A percentile compares a stretch with the other conserved stretches of the same genome.
Conservation (phyloP, 129 eudicot genomes). For the Helianthus tuberosus region DNA sequence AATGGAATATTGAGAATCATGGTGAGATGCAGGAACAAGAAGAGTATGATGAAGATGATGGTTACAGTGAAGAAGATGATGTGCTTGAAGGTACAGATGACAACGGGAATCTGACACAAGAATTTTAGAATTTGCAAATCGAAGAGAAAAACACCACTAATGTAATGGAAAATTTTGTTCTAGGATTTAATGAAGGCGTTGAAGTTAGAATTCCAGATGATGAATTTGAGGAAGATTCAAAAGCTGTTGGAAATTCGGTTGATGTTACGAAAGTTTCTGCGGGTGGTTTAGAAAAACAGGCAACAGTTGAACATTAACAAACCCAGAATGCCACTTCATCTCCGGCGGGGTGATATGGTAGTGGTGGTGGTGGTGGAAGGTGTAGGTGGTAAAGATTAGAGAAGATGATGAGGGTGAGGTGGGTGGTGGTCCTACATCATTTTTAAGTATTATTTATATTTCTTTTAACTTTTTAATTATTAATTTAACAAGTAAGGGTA, state of each 20-base stretch:
- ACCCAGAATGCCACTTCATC: constrained; percentile 41
- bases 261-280: constrained; percentile 49
- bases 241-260: constrained; percentile 34
- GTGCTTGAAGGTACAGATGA: constrained; percentile 70
- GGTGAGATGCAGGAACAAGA: constrained; percentile 79
- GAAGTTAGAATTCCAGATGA: constrained; percentile 81
- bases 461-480: no score
- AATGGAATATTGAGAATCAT: constrained; percentile 74
- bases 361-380: no score
- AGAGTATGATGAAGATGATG: constrained; percentile 92
- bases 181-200: constrained; percentile 93
- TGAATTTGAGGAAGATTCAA: constrained; percentile 55
- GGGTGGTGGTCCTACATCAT: no score
- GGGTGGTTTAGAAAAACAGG: constrained; percentile 37
- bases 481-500: no score
- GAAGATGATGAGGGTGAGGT: no score
- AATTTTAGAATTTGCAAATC: constrained; percentile 59
- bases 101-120: constrained; percentile 56
- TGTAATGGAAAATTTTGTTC: constrained; percentile 59
- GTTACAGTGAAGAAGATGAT: constrained; percentile 88
- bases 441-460: no score
- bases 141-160: constrained; percentile 53
- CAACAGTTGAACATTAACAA: constrained; percentile 45
- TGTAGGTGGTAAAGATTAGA: no score
- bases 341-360: no score